These are phyloP conservation scores for Eucalyptus camaldulensis DNA, from an alignment of 345 rosid genomes.

Conservation along the genomic window DNA sequence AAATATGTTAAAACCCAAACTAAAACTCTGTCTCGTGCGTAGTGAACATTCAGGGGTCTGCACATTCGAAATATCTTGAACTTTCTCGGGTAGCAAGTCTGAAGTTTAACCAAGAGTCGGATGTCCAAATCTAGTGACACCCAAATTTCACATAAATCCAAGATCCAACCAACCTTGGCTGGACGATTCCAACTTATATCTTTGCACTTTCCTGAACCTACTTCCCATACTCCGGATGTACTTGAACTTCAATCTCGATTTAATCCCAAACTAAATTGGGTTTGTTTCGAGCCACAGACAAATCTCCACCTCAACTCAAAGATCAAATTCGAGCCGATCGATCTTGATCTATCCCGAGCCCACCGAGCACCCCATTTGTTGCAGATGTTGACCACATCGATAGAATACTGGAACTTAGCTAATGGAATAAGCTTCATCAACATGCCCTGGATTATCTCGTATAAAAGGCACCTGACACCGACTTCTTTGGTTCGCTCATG, in stretches of 20 bases:
- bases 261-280: no score
- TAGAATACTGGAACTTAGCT: not conserved
- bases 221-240: not conserved
- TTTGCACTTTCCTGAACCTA: not conserved
- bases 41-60: not conserved
- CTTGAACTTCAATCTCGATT: not conserved
- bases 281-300: no score
- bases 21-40: not conserved
- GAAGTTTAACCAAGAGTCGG: not conserved
- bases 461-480: no score
- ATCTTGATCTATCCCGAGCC: no score
- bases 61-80: not conserved
- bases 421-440: no score
- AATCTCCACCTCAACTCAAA: no score
- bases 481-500: no score
- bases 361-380: no score
- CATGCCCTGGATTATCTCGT: no score
- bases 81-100: not conserved
- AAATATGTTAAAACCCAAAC: not conserved
- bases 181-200: not conserved
- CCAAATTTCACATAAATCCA: not conserved
- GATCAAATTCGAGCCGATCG: no score
- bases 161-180: not conserved
- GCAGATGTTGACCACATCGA: no score
- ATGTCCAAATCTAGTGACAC: not conserved